Evolutionary conservation across 2,329 filamentous ascomycete genomes (phyloP).

Genomic region (Orbilia oligospora): DNA sequence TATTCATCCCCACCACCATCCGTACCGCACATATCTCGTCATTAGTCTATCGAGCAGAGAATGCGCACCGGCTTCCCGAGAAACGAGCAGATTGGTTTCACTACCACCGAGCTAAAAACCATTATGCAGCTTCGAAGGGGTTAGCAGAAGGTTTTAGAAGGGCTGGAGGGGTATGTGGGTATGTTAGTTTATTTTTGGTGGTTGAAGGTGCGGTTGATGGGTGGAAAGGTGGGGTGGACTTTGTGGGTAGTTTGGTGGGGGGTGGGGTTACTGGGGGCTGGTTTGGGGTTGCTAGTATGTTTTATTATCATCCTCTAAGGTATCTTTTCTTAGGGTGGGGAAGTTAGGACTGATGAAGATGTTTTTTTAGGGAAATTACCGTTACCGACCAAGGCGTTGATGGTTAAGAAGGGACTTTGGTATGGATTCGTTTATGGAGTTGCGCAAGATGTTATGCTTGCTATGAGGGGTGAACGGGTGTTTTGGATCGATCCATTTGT

Average conservation of each 20-base stretch:
- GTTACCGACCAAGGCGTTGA: conserved; percentile 80
- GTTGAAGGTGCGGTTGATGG: conserved; percentile 45
- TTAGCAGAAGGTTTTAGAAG: conserved; percentile 82
- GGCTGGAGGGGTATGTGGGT: conserved; percentile 59
- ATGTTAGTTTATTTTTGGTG: conserved; percentile 46
- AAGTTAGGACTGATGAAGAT: conserved; percentile 67
- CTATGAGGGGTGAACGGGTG: conserved; percentile 40
- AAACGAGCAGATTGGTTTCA: conserved; percentile 92
- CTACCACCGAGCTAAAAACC: conserved; percentile 99
- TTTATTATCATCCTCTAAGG: conserved; percentile 11
- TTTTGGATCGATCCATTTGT: conserved; percentile 60
- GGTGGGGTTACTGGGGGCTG: conserved; percentile 82
- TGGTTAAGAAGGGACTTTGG: conserved; percentile 82
- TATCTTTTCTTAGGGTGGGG: too few relatives aligned
- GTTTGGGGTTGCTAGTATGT: conserved; percentile 85
- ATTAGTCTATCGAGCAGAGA: conserved; percentile 92
- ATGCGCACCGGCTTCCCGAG: conserved; percentile 90
- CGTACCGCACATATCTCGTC: conserved; percentile 81
- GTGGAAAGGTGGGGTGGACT: conserved; percentile 76
- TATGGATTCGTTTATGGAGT: conserved; percentile 79
- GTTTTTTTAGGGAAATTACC: conserved; percentile 79
- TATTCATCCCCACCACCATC: conserved; percentile 78
- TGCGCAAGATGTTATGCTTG: conserved; percentile 62
- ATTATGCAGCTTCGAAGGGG: conserved; percentile 83
- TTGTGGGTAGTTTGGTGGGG: conserved; percentile 85